A percentile compares a stretch with the other conserved stretches of the same genome.
These are phyloP conservation scores for Trichophyton verrucosum DNA, from an alignment of 2,329 filamentous ascomycete species.

Conservation along the genomic window DNA sequence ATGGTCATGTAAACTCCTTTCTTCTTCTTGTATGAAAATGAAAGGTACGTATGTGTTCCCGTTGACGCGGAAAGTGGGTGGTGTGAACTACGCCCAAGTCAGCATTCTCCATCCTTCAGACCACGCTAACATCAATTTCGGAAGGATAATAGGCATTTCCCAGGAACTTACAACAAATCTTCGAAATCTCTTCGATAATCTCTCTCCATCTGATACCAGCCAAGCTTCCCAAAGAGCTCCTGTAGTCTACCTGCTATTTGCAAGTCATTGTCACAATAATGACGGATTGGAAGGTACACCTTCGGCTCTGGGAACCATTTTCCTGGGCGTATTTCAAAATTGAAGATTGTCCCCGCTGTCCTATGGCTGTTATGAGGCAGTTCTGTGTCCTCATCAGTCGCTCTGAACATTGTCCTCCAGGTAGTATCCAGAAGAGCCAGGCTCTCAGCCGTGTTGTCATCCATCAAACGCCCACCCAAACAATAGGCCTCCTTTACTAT, in stretches of 20 bases:
- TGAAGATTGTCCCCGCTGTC: conserved; percentile 2
- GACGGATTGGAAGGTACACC: background rate
- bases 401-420: background rate
- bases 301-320: conserved; percentile 4
- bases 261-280: conserved; percentile 1
- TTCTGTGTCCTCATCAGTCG: background rate
- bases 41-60: conserved; percentile 2
- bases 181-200: background rate
- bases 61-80: background rate
- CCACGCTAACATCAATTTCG: background rate
- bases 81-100: background rate
- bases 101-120: background rate
- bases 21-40: conserved; percentile 1
- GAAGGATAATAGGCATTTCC: background rate
- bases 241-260: background rate
- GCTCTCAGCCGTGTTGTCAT: background rate
- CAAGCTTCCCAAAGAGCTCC: background rate
- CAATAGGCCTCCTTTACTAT: conserved; percentile 3
- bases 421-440: background rate
- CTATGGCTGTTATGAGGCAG: background rate
- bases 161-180: background rate
- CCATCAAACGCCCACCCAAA: background rate
- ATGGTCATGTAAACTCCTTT: conserved; percentile 4
- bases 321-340: conserved; percentile 1
- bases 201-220: background rate